Percentiles rank a stretch among this genome's conserved stretches.
Evolutionary conservation across 176 grass and related monocot genomes (phyloP).

Genomic region (Rhipidocladum racemiflorum): DNA sequence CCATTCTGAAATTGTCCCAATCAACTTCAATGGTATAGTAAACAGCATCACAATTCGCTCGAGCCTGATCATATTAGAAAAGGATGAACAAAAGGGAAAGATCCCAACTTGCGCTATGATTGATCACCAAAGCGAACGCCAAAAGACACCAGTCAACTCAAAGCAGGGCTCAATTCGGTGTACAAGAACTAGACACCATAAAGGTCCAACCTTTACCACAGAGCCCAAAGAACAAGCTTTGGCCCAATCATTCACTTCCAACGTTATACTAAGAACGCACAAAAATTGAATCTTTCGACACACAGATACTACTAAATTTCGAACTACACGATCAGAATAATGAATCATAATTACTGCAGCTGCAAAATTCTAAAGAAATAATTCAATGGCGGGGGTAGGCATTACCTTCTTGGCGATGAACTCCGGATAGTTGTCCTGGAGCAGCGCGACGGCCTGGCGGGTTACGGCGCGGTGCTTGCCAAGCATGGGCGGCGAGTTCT

Average conservation of each 20-base stretch:
- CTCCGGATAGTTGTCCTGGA: constrained; percentile 96
- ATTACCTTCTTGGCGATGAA: constrained; percentile 98
- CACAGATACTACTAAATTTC: neutral
- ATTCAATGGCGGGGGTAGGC: neutral
- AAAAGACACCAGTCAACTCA: constrained; percentile 49
- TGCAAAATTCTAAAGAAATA: neutral
- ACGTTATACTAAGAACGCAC: constrained; percentile 21
- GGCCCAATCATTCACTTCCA: constrained; percentile 28
- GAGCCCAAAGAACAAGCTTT: constrained; percentile 28
- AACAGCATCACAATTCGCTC: neutral
- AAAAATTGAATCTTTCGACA: constrained; percentile 11
- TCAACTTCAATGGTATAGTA: neutral
- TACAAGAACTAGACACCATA: constrained; percentile 17
- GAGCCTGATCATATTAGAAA: neutral
- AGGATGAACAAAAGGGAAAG: constrained; percentile 15
- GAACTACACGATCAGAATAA: neutral
- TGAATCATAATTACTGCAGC: neutral
- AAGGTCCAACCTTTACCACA: constrained; percentile 34
- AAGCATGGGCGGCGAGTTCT: too few relatives aligned
- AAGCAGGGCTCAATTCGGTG: neutral
- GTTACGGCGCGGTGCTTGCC: constrained; percentile 32
- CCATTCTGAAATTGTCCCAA: neutral
- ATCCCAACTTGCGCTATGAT: constrained; percentile 17
- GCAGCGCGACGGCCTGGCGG: constrained; percentile 63
- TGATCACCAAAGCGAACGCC: constrained; percentile 23